Base-by-base conservation (phyloP, 495 filamentous ascomycete species). In the Cenococcum geophilum region DNA sequence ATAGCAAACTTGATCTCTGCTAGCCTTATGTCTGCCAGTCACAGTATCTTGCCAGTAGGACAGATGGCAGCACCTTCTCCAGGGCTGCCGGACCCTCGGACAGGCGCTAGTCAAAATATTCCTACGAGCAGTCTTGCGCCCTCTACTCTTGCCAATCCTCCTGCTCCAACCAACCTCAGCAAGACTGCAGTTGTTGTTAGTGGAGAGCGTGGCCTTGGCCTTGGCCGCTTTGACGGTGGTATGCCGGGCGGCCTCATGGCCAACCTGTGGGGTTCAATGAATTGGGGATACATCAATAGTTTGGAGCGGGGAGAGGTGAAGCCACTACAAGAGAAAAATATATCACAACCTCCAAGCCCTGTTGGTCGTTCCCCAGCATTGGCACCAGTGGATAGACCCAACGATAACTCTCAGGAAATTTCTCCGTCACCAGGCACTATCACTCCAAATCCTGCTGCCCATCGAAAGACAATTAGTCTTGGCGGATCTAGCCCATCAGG, bases 241-340 rank as follows among this genome's bases (percentile, higher is more conserved):
- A 83, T 93, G 78, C 88, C 90, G 0, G 87, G 84, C 59, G 91
- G 88, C 20, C 83, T 95, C 64, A 84, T 95, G 80, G 91, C 91
- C 20, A 97, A 97, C 67, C 77, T 93, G 57, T 97, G 91, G 91
- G 91, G 91, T 48, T 92, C 85, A 73, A 84, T 83, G 40, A 85
- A 91, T 42, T 95, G 89, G 87, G 84, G 87, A 6, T 85, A 87
- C 58, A 76, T 91, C 25, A 89, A 89, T 64, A 79, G 80, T 14
- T 70, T 88, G 18, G 81, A 85, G 63, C 68, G 75, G 43, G 85
- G 86, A 34, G 80, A 83, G 53, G 68, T 77, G 5, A 77, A 79
- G 21, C 59, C 75, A 11, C 52, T 21, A 5, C 47, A 54, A 18
- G 65, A 67, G 14, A 20, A 54, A 36, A 63, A 58, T 37, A 40